These are phyloP conservation scores for Cryptococcus wingfieldii DNA, from an alignment of 1,284 basidiomycete species.

Conservation along the genomic window DNA sequence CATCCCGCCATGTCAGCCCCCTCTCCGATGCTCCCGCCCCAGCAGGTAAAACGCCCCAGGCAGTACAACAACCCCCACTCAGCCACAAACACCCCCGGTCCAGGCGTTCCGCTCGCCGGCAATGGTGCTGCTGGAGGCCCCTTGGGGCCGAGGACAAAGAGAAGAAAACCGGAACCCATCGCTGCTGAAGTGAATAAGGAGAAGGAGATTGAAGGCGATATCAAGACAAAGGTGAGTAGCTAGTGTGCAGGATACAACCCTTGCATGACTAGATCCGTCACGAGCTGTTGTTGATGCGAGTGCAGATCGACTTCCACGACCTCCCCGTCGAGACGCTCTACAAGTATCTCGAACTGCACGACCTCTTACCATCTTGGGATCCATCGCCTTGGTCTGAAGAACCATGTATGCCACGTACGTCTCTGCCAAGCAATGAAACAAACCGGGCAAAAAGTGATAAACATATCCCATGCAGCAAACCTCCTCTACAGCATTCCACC, in stretches of 20 bases:
- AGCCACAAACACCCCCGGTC: conserved; percentile 7
- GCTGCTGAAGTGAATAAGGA: conserved; percentile 17
- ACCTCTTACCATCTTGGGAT: conserved; percentile 42
- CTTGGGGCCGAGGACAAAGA: conserved; percentile 23
- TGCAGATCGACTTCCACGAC: conserved; percentile 43
- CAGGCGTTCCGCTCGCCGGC: not conserved
- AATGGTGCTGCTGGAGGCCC: conserved; percentile 1
- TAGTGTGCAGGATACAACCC: not conserved
- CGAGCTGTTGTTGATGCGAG: not conserved
- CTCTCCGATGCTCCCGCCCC: conserved; percentile 20
- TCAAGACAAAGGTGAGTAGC: conserved; percentile 39
- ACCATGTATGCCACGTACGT: conserved; percentile 41
- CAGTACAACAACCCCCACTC: conserved; percentile 4
- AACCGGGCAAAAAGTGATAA: no score
- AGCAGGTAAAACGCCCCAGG: conserved; percentile 24
- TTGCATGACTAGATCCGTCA: not conserved
- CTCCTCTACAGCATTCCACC: no score
- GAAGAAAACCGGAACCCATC: conserved; percentile 36
- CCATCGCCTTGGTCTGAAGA: conserved; percentile 45
- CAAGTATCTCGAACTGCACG: conserved; percentile 39
- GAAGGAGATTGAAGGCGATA: conserved; percentile 35
- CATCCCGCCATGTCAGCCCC: conserved; percentile 18
- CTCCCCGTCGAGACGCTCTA: conserved; percentile 42
- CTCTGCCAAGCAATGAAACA: not conserved
- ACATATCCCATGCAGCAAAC: no score